Evolutionary conservation across 2,329 filamentous ascomycete species (phyloP), one percentile per base, ranked within the genome.

Genomic region (Fusarium torreyae): DNA sequence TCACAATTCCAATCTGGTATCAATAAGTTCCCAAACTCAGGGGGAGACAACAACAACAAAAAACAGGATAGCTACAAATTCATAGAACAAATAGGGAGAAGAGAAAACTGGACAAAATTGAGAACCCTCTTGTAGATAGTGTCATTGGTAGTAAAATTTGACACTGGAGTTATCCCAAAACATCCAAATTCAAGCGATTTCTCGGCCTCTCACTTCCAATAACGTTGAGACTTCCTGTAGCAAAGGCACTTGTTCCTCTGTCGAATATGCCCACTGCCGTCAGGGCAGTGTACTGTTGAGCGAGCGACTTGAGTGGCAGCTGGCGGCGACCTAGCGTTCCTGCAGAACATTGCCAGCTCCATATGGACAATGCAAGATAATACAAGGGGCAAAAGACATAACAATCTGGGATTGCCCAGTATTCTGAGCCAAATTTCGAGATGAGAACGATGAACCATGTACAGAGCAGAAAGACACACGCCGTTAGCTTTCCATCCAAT

Each of bases 1-100:
- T 53, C 51, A 43, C 58, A 60, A 68, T 63, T 68, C 55, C 68
- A 70, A 68, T 70, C 61, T 70, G 63, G 68, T 68, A 70, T 68
- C 67, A 70, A 52, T 40, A 34, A 40, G 26, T 24, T 57, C n/a
- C 56, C 48, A 45, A 49, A 31, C 22, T 57, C 42, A 69, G 10
- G 28, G 5, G 10, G 10, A 31, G 13, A 31, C 28, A 31, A 28
- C 26, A 28, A 13, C 26, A 28, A 31, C 28, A 49, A 65, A 58
- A 26, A 44, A 38, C 24, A 51, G 17, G 7, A 38, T 22, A 55
- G 36, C 44, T 40, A 43, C n/a, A 42, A 45, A 51, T 56, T 45
- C 50, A 26, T 52, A 39, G 31, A 33, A 44, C n/a, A 65, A 28
- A 46, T 40, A 63, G 15, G 40, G 31, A 26, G 39, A n/a, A 15